Evolutionary conservation across 2,329 filamentous ascomycete genomes (phyloP).

Genomic region (Sphaerostilbella broomeana): DNA sequence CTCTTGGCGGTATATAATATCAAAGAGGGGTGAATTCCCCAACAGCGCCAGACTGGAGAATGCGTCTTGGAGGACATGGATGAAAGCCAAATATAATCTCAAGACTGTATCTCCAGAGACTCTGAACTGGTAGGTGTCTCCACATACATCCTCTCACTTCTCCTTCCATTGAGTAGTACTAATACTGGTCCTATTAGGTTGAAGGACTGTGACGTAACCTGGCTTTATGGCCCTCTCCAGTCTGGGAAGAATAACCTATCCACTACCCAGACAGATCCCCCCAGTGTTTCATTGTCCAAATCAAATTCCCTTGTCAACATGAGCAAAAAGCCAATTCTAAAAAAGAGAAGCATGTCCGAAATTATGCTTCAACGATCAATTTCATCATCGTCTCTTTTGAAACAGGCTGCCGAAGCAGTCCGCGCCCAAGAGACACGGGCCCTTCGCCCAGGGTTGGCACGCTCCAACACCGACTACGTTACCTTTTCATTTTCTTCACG

Average conservation of each 20-base stretch:
- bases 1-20: slow-evolving; percentile 89
- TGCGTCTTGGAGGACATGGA: slow-evolving; percentile 95
- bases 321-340: slow-evolving; percentile 82
- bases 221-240: slow-evolving; percentile 91
- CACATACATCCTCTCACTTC: neutral
- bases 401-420: slow-evolving; percentile 80
- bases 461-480: slow-evolving; percentile 63
- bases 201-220: slow-evolving; percentile 95
- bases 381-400: slow-evolving; percentile 80
- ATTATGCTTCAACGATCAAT: slow-evolving; percentile 86
- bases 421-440: slow-evolving; percentile 66
- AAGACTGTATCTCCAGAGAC: slow-evolving; percentile 85
- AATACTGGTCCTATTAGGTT: slow-evolving; percentile 54
- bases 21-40: slow-evolving; percentile 69
- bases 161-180: neutral
- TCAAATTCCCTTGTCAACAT: slow-evolving; percentile 57
- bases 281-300: slow-evolving; percentile 43
- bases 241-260: slow-evolving; percentile 55
- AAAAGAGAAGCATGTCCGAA: slow-evolving; percentile 95
- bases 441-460: slow-evolving; percentile 50
- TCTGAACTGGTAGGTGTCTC: slow-evolving; percentile 71
- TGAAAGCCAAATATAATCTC: slow-evolving; percentile 81
- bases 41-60: slow-evolving; percentile 85
- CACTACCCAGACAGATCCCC: slow-evolving; percentile 34
- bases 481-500: slow-evolving; percentile 58